phyloP scores from a whole-genome alignment of 345 rosid species.

The Eucalyptus regnans region DNA sequence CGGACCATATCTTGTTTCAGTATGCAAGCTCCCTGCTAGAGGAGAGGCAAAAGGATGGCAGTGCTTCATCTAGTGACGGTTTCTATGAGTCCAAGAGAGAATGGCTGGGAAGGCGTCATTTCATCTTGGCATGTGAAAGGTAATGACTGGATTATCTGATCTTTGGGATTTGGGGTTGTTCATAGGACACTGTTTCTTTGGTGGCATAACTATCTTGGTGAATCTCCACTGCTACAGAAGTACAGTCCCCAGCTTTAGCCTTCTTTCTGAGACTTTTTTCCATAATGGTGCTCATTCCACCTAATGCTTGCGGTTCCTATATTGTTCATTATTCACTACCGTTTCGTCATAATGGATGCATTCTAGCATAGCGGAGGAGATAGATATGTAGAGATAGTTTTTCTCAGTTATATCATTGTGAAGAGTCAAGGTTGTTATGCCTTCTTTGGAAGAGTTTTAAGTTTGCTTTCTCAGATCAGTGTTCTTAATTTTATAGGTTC shows the following conservation, averaged over 20 bases:
- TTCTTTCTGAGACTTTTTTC: not conserved
- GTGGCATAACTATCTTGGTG: not conserved
- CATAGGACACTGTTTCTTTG: not conserved
- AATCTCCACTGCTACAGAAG: not conserved
- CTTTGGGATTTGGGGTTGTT: not conserved
- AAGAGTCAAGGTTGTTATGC: not conserved
- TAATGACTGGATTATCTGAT: not conserved
- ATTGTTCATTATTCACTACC: not conserved
- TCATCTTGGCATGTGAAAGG: conserved; percentile 91
- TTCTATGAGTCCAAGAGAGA: conserved; percentile 96
- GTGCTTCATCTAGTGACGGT: conserved; percentile 76
- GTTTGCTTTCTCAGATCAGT: not conserved
- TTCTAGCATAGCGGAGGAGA: not conserved
- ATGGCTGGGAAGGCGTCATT: conserved; percentile 92
- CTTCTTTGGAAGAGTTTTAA: not conserved
- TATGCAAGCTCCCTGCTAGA: conserved; percentile 66
- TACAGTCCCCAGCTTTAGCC: not conserved
- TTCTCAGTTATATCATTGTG: not conserved
- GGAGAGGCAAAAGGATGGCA: conserved; percentile 73
- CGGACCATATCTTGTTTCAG: conserved; percentile 20
- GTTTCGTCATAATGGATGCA: not conserved
- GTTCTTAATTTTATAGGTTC: not conserved
- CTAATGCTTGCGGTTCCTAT: not conserved
- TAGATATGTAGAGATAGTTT: not conserved
- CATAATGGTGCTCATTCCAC: not conserved